Evolutionary conservation across 148 eudicot genomes (phyloP), one percentile per base, ranked within the genome.

Genomic region (Vaccinium vitisidaea): DNA sequence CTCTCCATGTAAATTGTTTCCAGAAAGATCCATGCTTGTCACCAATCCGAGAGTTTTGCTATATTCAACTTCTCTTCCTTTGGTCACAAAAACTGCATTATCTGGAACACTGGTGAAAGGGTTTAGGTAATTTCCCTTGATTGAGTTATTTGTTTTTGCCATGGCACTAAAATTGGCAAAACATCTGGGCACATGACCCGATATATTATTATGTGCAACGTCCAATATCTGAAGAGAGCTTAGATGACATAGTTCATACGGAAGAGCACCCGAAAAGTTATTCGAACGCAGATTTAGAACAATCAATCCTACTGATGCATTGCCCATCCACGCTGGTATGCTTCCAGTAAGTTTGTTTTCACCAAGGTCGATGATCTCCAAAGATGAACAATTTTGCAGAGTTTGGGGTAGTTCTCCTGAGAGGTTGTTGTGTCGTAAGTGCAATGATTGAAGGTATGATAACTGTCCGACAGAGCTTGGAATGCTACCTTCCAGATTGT

Each of bases 391-490:
- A 5, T 69, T 55, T 2, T 15, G 55, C 10, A 84, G 19, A 4
- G 83, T 49, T 30, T 21, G 12, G 13, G 88, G 88, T 43, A 86
- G 15, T 52, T 30, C 55, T 2, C 88, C 88, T 15, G 83, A 83
- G 15, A 75, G 79, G 18, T 25, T n/a, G 36, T 50, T 77, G 32
- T 50, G 23, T 2, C 80, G 30, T 36, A 77, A 50, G 27, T 77
- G 80, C 58, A 77, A 50, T 16, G 81, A 54, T 6, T 8, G 3
- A 18, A 79, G 65, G 39, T 9, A 2, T 2, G 2, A 1, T 78
- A 78, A 14, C 1, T 1, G 2, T 25, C n/a, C 61, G 8, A 78
- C 27, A 46, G 80, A 78, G 5, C 23, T 39, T 25, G 80, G 43
- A 52, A 78, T 84, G 6, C 14, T 25, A 1, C 90, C 90, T 6